Conservation (phyloP, 768 basidiomycete genomes). For the Lactarius quietus region DNA sequence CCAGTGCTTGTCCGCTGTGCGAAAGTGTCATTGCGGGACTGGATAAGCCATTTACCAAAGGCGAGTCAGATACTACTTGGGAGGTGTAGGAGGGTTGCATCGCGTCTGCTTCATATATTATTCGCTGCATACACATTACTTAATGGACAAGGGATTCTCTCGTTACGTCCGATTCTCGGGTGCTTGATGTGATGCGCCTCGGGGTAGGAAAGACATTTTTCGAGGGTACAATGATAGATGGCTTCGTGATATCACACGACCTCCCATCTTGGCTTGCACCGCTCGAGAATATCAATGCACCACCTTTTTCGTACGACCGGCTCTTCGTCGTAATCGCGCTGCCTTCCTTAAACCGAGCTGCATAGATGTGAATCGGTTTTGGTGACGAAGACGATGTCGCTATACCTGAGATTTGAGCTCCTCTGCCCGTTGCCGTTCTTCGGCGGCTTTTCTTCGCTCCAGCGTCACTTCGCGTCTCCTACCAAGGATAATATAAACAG, state of each 20-base stretch:
- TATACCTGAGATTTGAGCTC: constrained; percentile 62
- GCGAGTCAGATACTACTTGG: constrained; percentile 79
- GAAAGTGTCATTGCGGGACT: constrained; percentile 83
- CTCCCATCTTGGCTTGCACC: not conserved
- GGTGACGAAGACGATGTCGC: constrained; percentile 2
- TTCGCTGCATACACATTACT: constrained; percentile 2
- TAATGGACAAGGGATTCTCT: constrained; percentile 1
- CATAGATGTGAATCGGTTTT: constrained; percentile 12
- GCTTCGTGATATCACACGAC: not conserved
- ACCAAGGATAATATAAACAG: constrained; percentile 9
- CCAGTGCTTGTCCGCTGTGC: constrained; percentile 89
- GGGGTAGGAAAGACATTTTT: not conserved
- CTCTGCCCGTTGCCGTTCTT: constrained; percentile 63
- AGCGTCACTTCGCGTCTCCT: constrained; percentile 66
- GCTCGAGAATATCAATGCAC: constrained; percentile 50
- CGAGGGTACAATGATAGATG: not conserved
- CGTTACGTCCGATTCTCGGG: not conserved
- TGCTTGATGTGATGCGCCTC: no score
- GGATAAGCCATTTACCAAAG: constrained; percentile 83
- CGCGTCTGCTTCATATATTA: constrained; percentile 14
- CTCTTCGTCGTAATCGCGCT: constrained; percentile 65
- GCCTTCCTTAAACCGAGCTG: constrained; percentile 83
- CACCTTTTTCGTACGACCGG: constrained; percentile 77
- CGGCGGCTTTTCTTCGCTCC: constrained; percentile 67
- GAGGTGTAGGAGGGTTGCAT: constrained; percentile 42